Base-by-base conservation (phyloP, 2,329 filamentous ascomycete species). In the Exophiala phaeomuriformis region DNA sequence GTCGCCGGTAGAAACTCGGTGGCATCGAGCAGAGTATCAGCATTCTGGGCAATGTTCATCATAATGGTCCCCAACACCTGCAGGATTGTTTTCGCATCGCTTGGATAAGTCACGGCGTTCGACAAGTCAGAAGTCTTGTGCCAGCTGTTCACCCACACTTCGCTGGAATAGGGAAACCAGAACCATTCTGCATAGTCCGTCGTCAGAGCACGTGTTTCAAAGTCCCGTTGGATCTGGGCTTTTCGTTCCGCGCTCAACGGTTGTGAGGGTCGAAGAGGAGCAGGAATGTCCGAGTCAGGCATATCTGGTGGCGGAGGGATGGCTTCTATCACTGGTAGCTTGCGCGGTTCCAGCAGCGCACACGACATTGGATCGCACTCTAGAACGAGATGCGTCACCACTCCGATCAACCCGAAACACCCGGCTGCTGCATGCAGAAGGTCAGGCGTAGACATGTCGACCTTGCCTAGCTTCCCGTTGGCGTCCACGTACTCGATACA, bases 181-280 rank as follows among this genome's bases (percentile, higher is more conserved):
- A 77, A 77, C 72, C 72, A 77, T 57, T 77, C 74, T 27, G 66
- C 64, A 51, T 77, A 77, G 56, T 74, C 76, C 46, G 71, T 67
- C 31, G 71, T 67, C 0, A 61, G 61, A 9, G 72, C 72, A 2
- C 67, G 64, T 1, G 63, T 56, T 53, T 73, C 67, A 53, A 76
- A 77, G 1, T 73, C 70, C 1, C 58, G 56, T 6, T 59, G 57
- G 12, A 59, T 52, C 43, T 59, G 46, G n/a, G 57, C 57, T 29
- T 51, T 55, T 5, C 57, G 53, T 36, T 56, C 54, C 4, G 51
- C 8, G 9, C 40, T 57, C 19, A 59, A 40, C 4, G 57, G 53
- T 10, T 52, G 33, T 47, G 49, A 54, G 3, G 57, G 52, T 7
- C 57, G 57, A 27, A 59, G 39, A 8, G 57, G 54, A 9, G 31